Percentiles rank a stretch among this genome's conserved stretches.
Conservation (phyloP, 2,329 filamentous ascomycete species). For the Aspergillus caelatus region DNA sequence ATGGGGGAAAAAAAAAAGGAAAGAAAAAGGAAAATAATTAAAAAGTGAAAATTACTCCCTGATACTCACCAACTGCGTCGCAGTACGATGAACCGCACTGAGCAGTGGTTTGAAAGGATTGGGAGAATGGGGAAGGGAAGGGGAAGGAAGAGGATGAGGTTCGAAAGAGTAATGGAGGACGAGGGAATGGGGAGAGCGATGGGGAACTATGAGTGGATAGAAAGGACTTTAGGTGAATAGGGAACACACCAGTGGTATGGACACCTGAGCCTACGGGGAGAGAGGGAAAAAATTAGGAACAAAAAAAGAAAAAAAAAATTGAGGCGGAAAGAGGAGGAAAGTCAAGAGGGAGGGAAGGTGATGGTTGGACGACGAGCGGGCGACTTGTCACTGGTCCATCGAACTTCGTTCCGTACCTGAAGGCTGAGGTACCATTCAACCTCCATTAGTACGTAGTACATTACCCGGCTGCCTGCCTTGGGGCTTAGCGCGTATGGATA, state of each 20-base stretch:
- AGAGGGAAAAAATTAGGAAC: constrained; percentile 16
- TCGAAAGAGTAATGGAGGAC: constrained; percentile 18
- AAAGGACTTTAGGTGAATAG: constrained; percentile 13
- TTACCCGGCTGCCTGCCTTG: neutral
- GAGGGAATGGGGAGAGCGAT: constrained; percentile 22
- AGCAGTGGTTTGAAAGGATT: constrained; percentile 30
- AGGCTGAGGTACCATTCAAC: constrained; percentile 2
- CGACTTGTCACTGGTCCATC: constrained; percentile 5
- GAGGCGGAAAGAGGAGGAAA: constrained; percentile 24
- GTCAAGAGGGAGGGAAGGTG: constrained; percentile 10
- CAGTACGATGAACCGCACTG: constrained; percentile 35
- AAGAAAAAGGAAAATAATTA: constrained; percentile 10
- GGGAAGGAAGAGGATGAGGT: constrained; percentile 21
- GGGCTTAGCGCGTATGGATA: constrained; percentile 1
- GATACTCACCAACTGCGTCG: constrained; percentile 30
- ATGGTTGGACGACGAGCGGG: constrained; percentile 11
- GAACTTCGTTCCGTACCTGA: constrained; percentile 1
- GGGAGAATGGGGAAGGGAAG: constrained; percentile 20
- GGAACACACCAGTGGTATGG: constrained; percentile 17
- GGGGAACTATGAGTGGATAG: constrained; percentile 19
- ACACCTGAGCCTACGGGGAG: constrained; percentile 11
- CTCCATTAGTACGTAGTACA: neutral
- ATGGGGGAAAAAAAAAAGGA: constrained; percentile 12
- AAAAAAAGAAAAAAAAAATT: constrained; percentile 17
- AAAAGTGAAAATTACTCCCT: constrained; percentile 20